A percentile compares a stretch with the other conserved stretches of the same genome.
These are phyloP conservation scores for Yamadazyma siamensis DNA, from an alignment of 1,139 yeast species.

Conservation along the genomic window DNA sequence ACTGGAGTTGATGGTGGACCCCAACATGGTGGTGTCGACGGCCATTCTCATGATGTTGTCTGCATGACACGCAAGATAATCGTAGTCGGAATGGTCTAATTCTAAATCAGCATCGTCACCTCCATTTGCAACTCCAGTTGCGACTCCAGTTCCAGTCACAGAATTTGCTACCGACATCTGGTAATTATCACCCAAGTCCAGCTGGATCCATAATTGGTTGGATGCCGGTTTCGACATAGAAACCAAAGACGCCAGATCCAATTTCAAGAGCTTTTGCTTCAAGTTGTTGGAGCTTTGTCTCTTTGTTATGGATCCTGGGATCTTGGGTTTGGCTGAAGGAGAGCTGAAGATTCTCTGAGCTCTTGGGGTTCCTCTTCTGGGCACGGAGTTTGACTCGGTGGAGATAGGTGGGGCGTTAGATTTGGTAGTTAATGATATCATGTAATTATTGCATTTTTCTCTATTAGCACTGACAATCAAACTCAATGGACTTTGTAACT, in stretches of 20 bases:
- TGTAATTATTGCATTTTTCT: conserved; percentile 12
- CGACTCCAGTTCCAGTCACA: no score
- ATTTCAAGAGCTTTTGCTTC: conserved; percentile 15
- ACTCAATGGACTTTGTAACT: conserved; percentile 26
- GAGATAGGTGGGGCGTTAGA: conserved; percentile 6
- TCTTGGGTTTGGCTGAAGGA: conserved; percentile 25
- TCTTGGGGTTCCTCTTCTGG: conserved; percentile 21
- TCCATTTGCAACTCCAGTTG: no score
- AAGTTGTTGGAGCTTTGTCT: conserved; percentile 14
- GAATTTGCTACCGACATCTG: no score
- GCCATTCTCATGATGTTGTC: conserved; percentile 49
- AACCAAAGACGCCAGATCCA: conserved; percentile 21
- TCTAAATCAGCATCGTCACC: conserved; percentile 16
- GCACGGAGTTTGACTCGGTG: conserved; percentile 9
- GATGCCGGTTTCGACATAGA: conserved; percentile 2
- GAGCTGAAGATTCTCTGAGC: conserved; percentile 31
- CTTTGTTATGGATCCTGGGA: conserved; percentile 24
- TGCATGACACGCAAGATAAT: conserved; percentile 48
- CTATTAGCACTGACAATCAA: conserved; percentile 24
- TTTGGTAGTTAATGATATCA: not conserved
- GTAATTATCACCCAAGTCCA: not conserved
- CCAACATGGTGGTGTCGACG: conserved; percentile 46
- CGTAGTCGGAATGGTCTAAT: conserved; percentile 22
- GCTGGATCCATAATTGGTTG: conserved; percentile 1
- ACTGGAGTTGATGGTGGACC: conserved; percentile 31